phyloP scores from a whole-genome alignment of 805 yeast genomes.

The Ogataea sp. region DNA sequence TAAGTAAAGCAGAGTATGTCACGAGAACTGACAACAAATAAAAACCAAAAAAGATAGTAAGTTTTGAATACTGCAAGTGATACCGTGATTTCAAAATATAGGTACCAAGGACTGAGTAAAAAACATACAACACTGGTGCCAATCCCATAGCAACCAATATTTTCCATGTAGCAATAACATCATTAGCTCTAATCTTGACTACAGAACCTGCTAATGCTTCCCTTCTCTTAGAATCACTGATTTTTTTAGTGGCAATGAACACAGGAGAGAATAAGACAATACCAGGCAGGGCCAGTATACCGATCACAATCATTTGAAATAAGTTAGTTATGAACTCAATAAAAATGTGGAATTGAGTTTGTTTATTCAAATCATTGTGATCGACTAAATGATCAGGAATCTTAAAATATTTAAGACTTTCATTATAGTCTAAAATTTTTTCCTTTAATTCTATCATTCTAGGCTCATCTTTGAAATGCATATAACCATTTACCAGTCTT shows the following conservation, averaged over 20 bases:
- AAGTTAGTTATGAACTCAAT: constrained; percentile 16
- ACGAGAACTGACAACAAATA: constrained; percentile 63
- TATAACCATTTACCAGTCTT: constrained; percentile 75
- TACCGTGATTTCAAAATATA: constrained; percentile 21
- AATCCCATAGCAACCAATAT: constrained; percentile 80
- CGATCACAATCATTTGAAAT: constrained; percentile 45
- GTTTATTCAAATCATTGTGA: constrained; percentile 19
- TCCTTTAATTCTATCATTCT: constrained; percentile 50
- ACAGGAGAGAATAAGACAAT: constrained; percentile 80
- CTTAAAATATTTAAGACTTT: constrained; percentile 37
- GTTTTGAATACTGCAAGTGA: constrained; percentile 11
- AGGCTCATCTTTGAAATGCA: constrained; percentile 64
- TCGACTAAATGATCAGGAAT: constrained; percentile 59
- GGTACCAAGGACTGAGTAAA: constrained; percentile 64
- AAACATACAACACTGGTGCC: constrained; percentile 78
- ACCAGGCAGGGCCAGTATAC: constrained; percentile 80
- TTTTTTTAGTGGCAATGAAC: constrained; percentile 65
- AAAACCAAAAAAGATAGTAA: constrained; percentile 31
- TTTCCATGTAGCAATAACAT: constrained; percentile 97
- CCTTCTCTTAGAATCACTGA: constrained; percentile 64
- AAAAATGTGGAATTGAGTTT: constrained; percentile 16
- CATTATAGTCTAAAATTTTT: constrained; percentile 65
- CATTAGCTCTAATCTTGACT: constrained; percentile 87
- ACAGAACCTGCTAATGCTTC: constrained; percentile 79
- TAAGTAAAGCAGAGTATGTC: constrained; percentile 83